These are phyloP conservation scores for Marchantia polymorpha DNA, from an alignment of 225 moss, liverwort and hornwort species.

Conservation along the genomic window DNA sequence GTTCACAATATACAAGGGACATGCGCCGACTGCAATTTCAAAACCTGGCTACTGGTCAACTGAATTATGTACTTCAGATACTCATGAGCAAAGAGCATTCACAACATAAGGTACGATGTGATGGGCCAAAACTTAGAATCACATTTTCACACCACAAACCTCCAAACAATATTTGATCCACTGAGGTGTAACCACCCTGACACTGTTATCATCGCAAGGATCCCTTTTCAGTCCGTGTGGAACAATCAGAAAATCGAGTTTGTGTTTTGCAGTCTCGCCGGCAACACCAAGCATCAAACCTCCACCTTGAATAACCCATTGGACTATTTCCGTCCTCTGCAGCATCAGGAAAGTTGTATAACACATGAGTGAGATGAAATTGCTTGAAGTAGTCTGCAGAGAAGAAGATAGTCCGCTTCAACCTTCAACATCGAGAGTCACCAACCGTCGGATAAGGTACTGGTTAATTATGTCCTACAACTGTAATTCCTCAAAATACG, in stretches of 20 bases:
- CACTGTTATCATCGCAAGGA: conserved; percentile 16
- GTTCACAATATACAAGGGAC: background rate
- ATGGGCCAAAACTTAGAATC: background rate
- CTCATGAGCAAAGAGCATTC: background rate
- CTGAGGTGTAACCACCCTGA: conserved; percentile 53
- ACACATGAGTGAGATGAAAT: background rate
- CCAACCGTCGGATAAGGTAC: background rate
- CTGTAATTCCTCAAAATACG: background rate
- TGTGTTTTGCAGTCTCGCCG: conserved; percentile 5
- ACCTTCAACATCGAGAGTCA: background rate
- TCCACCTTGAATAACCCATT: conserved; percentile 60
- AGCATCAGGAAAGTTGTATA: background rate
- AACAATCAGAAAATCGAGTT: conserved; percentile 56
- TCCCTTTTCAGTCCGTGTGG: conserved; percentile 52
- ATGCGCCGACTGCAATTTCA: background rate
- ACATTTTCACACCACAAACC: conserved; percentile 19
- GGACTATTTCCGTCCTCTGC: conserved; percentile 57
- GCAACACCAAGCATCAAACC: conserved; percentile 52
- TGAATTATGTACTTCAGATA: background rate
- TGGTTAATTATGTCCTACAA: background rate
- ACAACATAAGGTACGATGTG: background rate
- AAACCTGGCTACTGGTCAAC: background rate
- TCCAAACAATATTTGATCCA: conserved; percentile 75
- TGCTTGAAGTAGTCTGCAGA: background rate
- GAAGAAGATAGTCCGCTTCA: background rate